phyloP scores from a whole-genome alignment of 2,329 filamentous ascomycete species.

The Elsinoe necatrix region DNA sequence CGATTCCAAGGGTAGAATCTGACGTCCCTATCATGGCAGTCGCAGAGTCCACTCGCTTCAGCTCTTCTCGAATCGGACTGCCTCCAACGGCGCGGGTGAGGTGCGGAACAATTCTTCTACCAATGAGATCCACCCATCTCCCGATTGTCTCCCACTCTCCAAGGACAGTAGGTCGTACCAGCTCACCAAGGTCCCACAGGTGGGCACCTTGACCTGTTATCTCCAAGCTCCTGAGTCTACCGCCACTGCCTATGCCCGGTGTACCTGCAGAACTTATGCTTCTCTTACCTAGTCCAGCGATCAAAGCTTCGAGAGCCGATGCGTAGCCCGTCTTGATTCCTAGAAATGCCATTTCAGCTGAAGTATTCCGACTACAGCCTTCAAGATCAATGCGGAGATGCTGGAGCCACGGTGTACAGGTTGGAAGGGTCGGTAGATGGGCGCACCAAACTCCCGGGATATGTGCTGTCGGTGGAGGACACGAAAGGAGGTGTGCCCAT shows the following conservation, averaged over 20 bases:
- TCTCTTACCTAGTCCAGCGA: neutral
- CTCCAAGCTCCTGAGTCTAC: neutral
- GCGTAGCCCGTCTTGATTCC: conserved; percentile 13
- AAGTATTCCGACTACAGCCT: neutral
- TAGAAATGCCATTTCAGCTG: conserved; percentile 7
- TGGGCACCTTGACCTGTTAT: conserved; percentile 6
- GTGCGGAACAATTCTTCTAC: neutral
- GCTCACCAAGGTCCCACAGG: conserved; percentile 12
- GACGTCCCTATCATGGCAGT: neutral
- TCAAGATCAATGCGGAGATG: conserved; percentile 7
- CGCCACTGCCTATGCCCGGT: neutral
- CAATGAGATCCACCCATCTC: neutral
- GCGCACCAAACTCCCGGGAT: conserved; percentile 21
- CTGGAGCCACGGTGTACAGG: neutral
- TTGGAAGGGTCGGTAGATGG: conserved; percentile 15
- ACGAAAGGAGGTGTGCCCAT: conserved; percentile 31
- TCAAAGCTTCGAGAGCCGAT: neutral
- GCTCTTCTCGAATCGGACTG: neutral
- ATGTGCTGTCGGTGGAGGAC: conserved; percentile 23
- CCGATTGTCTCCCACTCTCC: conserved; percentile 10
- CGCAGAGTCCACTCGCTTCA: neutral
- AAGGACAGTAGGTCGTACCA: neutral
- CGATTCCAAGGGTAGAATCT: neutral
- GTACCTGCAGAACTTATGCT: neutral
- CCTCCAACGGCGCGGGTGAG: neutral